Base-by-base conservation (phyloP, 2,329 filamentous ascomycete species). In the Huntiella decipiens region DNA sequence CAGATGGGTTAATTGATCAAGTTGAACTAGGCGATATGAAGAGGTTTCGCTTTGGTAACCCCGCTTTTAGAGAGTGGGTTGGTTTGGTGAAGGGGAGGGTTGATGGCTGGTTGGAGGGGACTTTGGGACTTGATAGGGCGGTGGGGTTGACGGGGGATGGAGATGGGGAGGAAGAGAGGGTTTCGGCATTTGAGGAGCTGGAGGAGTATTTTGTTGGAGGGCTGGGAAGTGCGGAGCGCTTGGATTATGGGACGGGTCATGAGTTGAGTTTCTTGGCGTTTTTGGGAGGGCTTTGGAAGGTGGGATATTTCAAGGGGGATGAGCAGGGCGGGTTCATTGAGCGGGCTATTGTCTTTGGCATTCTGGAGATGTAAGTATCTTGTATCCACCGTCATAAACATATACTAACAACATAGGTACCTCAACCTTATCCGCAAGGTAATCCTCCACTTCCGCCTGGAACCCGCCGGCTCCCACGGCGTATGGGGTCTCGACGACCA, bases 401-500 rank as follows among this genome's bases (percentile, higher is more conserved):
- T 5, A 13, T 35, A 19, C 38, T 36, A 52, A 10, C 8, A 4
- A 34, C 7, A 19, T 55, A 85, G 81, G 36, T 93, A 93, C 56
- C 66, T 93, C n/a, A 65, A 67, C 31, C 77, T 96, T 2, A 68
- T 94, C 39, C 79, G 91, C 35, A 76, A 73, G 37, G 69, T 98
- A 7, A 95, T 98, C 54, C 67, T 84, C 43, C 88, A 79, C 2
- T 98, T 96, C 59, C 95, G 79, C 1, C 73, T 98, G 15, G 91
- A 98, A 58, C 91, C 91, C 3, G 91, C 91, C 4, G 91, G 91
- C 2, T 93, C 88, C 1, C 91, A 96, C 58, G 91, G 91, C 3
- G 91, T 98, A 15, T 98, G 91, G 91, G 91, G 91, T 15, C 70
- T 98, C n/a, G 91, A 98, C 58, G 91, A 98, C 60, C 88, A 98